Evolutionary conservation across 2,329 filamentous ascomycete species (phyloP).

Genomic region (Aspergillus aculeatinus): DNA sequence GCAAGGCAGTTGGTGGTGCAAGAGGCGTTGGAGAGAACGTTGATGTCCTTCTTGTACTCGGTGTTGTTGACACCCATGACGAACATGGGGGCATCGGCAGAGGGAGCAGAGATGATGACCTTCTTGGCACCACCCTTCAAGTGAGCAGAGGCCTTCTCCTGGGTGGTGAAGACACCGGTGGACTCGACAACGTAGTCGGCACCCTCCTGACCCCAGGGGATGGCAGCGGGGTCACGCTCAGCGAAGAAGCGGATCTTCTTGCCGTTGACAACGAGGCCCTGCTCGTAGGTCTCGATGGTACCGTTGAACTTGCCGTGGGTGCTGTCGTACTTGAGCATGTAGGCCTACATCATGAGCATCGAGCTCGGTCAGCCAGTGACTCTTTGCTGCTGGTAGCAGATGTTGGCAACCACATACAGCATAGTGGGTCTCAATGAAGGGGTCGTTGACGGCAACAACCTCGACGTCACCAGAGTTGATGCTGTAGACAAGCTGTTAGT

Average conservation of each 20-base stretch:
- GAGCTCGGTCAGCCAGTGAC: conserved; percentile 1
- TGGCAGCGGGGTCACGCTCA: conserved; percentile 83
- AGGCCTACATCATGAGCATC: conserved; percentile 62
- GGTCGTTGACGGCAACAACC: conserved; percentile 97
- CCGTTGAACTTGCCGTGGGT: conserved; percentile 98
- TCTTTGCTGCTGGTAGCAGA: not conserved
- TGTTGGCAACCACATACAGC: conserved; percentile 67
- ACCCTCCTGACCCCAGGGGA: conserved; percentile 84
- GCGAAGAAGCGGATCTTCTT: conserved; percentile 94
- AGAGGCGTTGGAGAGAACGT: conserved; percentile 98
- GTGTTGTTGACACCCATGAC: conserved; percentile 99
- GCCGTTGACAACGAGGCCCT: conserved; percentile 83
- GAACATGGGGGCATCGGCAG: conserved; percentile 93
- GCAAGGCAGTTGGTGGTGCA: conserved; percentile 99
- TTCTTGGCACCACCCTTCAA: conserved; percentile 98
- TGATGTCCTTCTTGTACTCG: conserved; percentile 83
- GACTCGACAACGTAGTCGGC: conserved; percentile 96
- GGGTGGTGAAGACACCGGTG: conserved; percentile 98
- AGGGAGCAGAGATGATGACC: conserved; percentile 68
- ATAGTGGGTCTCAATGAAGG: conserved; percentile 97
- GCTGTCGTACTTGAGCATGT: conserved; percentile 99
- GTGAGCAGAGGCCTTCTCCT: conserved; percentile 89
- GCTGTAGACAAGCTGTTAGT: conserved; percentile 41
- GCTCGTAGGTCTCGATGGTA: conserved; percentile 70
- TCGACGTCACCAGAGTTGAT: conserved; percentile 85